These are phyloP conservation scores for Cyclotella choctawhatcheeana DNA, from an alignment of 108 stramenopile species.

Conservation along the genomic window DNA sequence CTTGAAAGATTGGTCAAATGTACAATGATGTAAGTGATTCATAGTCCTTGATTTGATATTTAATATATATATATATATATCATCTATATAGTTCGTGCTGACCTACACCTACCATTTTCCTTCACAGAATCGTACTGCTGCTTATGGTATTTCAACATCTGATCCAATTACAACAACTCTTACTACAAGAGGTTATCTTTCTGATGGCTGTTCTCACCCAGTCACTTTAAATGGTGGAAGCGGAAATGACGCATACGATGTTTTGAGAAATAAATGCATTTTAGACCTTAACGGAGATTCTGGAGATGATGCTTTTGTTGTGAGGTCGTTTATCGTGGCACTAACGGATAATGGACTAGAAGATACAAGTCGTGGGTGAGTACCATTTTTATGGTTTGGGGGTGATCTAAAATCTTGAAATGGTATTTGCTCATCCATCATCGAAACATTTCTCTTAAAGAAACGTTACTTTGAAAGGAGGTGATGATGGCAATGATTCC, in stretches of 20 bases:
- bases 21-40: constrained; percentile 4
- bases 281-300: constrained; percentile 56
- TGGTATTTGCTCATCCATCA: too few species aligned
- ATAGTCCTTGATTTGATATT: too few species aligned
- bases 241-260: constrained; percentile 45
- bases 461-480: constrained; percentile 3
- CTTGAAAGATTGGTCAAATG: constrained; percentile 14
- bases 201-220: constrained; percentile 39
- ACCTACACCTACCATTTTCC: too few species aligned
- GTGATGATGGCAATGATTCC: background rate
- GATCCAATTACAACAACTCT: constrained; percentile 45
- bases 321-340: constrained; percentile 37
- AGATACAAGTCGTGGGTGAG: constrained; percentile 1
- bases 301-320: constrained; percentile 43
- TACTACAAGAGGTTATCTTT: constrained; percentile 48
- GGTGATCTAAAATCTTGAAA: too few species aligned
- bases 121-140: background rate
- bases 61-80: too few species aligned
- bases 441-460: background rate
- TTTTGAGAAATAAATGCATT: constrained; percentile 39
- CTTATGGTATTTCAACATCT: background rate
- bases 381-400: background rate
- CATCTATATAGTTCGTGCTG: too few species aligned
- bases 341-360: background rate
- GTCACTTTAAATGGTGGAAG: constrained; percentile 39